Base-by-base conservation (phyloP, 2,329 filamentous ascomycete genomes). In the Monosporascus ibericus region DNA sequence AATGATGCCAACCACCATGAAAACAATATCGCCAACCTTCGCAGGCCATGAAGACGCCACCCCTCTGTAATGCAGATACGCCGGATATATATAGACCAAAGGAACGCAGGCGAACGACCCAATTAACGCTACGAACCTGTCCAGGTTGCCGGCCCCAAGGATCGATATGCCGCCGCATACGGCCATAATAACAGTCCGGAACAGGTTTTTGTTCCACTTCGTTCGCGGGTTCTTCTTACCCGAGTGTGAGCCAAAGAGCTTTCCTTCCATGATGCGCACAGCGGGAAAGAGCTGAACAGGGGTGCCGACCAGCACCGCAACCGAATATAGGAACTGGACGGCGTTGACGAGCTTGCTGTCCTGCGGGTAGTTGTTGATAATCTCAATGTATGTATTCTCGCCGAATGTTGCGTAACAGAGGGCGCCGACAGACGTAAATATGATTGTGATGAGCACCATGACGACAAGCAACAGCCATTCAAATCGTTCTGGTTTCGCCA, bases 341-440 rank as follows among this genome's bases (percentile, higher is more conserved):
- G 82, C 81, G 58, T 90, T 89, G 72, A 90, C 87, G n/a, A 90
- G 75, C 51, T 79, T 78, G 67, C 79, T 86, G 59, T 77, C 75
- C 61, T 89, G 86, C 0, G 87, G 87, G 62, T 84, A 89, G 68
- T 90, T 90, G 70, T 84, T 83, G 65, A 90, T 88, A 68, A 90
- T 81, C 63, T 90, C 85, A 54, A 88, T 88, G 62, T 81, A 79
- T 8, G 87, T 89, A 51, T 77, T 68, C 51, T 79, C 75, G 48
- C 87, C 87, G 63, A 90, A 90, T 0, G 86, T 87, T 17, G 84
- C 86, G 66, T 90, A 90, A 67, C 85, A 88, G 22, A 90, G 77
- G 0, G 83, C 82, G 39, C 87, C 87, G 18, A 90, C 82, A 0
- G 84, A 86, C 2, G 84, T 86, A 69, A 87, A 90, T 60, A 89